Conservation (phyloP, 1,284 basidiomycete species). For the Cystobasidium slooffiae region DNA sequence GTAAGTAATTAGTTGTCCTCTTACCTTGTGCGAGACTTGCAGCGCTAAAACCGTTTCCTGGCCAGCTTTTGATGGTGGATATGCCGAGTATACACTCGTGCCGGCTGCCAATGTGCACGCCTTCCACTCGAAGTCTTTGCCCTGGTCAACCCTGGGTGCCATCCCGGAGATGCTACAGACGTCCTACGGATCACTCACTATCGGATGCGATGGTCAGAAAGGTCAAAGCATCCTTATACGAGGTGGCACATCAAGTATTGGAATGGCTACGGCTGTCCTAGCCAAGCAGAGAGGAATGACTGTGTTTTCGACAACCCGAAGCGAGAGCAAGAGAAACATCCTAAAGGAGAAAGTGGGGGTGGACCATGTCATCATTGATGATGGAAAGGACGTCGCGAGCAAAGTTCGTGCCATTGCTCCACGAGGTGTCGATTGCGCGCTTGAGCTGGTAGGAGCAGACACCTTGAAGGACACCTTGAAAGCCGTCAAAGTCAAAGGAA, state of each 20-base stretch:
- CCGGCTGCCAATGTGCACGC: slow-evolving; percentile 16
- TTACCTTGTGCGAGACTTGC: neutral
- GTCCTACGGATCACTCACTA: slow-evolving; percentile 7
- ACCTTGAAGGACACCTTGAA: slow-evolving; percentile 28
- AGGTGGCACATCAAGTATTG: slow-evolving; percentile 28
- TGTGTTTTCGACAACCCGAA: slow-evolving; percentile 27
- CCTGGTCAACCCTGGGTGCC: slow-evolving; percentile 31
- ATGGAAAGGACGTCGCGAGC: slow-evolving; percentile 17
- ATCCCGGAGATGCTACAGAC: slow-evolving; percentile 42
- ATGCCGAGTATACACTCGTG: slow-evolving; percentile 36
- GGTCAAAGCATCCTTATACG: slow-evolving; percentile 33
- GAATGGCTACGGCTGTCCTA: slow-evolving; percentile 29
- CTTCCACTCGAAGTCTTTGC: slow-evolving; percentile 16
- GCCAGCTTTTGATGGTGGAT: slow-evolving; percentile 26
- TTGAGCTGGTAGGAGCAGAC: slow-evolving; percentile 35
- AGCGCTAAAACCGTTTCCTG: no score
- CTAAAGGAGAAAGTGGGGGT: slow-evolving; percentile 20
- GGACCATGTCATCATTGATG: slow-evolving; percentile 31
- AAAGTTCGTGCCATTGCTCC: slow-evolving; percentile 15
- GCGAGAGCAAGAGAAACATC: neutral
- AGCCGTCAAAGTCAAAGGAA: slow-evolving; percentile 22
- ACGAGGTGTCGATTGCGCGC: slow-evolving; percentile 30
- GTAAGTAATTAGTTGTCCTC: neutral
- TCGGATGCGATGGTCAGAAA: slow-evolving; percentile 10
- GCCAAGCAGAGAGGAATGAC: slow-evolving; percentile 27